Conservation (phyloP, 2,329 filamentous ascomycete species). For the Coniochaeta sp. region DNA sequence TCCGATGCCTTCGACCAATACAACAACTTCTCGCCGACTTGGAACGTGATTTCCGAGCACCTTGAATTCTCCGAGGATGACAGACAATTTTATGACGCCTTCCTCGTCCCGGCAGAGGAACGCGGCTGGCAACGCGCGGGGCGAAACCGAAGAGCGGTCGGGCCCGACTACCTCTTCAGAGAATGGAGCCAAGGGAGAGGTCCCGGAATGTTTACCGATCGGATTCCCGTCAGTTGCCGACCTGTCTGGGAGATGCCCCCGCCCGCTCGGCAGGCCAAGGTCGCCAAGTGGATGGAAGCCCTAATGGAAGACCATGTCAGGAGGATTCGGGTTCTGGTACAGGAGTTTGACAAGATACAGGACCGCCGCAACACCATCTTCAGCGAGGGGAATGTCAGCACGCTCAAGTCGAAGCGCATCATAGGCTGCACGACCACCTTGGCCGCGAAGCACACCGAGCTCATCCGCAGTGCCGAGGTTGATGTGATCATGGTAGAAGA, state of each 20-base stretch:
- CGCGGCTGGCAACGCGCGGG: conserved; percentile 41
- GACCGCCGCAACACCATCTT: conserved; percentile 33
- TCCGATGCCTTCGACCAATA: conserved; percentile 10
- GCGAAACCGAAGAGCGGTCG: conserved; percentile 33
- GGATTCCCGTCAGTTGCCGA: conserved; percentile 17
- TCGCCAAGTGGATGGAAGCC: conserved; percentile 32
- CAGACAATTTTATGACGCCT: conserved; percentile 45
- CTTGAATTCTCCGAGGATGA: conserved; percentile 46
- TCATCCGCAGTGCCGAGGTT: conserved; percentile 46
- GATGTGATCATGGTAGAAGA: conserved; percentile 63
- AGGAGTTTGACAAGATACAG: conserved; percentile 34
- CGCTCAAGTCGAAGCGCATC: conserved; percentile 48
- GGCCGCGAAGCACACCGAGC: conserved; percentile 52
- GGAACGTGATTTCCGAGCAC: conserved; percentile 27
- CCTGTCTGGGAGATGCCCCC: conserved; percentile 46
- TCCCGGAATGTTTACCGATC: conserved; percentile 33
- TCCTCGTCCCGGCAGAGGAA: conserved; percentile 37
- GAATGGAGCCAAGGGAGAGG: conserved; percentile 42
- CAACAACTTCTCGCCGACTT: conserved; percentile 4
- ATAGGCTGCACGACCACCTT: conserved; percentile 67
- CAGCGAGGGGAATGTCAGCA: conserved; percentile 29
- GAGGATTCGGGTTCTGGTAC: conserved; percentile 27
- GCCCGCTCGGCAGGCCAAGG: conserved; percentile 24
- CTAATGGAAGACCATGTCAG: conserved; percentile 44
- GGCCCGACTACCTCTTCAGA: conserved; percentile 40